Evolutionary conservation across 305 asterid genomes (phyloP), one percentile per base, ranked within the genome.

Genomic region (Salvia sclarea): DNA sequence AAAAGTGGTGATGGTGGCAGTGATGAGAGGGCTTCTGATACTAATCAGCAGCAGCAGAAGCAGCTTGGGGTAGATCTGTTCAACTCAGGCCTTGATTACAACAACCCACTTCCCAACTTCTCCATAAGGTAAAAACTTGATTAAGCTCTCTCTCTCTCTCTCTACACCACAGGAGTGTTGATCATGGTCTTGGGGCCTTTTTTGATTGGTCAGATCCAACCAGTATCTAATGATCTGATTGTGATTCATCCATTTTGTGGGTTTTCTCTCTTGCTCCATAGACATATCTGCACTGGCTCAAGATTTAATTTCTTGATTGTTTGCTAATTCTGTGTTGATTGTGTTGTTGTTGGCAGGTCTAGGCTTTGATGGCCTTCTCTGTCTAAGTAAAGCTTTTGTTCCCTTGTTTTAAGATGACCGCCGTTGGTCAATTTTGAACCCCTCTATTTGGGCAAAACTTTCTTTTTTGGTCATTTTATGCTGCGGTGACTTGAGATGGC

Each of bases 81-180:
- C 22, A 76, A 76, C 53, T 70, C 95, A 37, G 83, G 72, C 79
- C 82, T 76, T 69, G 86, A 78, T 81, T 85, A 82, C 74, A 71
- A 71, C 72, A 76, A 69, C 74, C 81, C 82, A 68, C 82, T 67
- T 63, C 82, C 96, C 70, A 86, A 78, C 65, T 94, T 94, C 87
- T 87, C 95, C 80, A 89, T 94, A 83, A 94, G 99, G 99, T 94
- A 78, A 66, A 54, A 65, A 13, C 14, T 61, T 41, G 7, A 8
- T 40, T 52, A 5, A 25, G 33, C 69, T 37, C 45, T 64, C 55
- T 45, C 48, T 45, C 57, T 28, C 33, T 61, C 50, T 24, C 61
- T 47, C 24, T 66, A 61, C 20, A 70, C 25, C 37, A 52, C 37
- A 52, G 59, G 37, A 24, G 53, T 48, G 59, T 2, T 40, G 56